Base-by-base conservation (phyloP, 2,329 filamentous ascomycete species). In the Colletotrichum horii region DNA sequence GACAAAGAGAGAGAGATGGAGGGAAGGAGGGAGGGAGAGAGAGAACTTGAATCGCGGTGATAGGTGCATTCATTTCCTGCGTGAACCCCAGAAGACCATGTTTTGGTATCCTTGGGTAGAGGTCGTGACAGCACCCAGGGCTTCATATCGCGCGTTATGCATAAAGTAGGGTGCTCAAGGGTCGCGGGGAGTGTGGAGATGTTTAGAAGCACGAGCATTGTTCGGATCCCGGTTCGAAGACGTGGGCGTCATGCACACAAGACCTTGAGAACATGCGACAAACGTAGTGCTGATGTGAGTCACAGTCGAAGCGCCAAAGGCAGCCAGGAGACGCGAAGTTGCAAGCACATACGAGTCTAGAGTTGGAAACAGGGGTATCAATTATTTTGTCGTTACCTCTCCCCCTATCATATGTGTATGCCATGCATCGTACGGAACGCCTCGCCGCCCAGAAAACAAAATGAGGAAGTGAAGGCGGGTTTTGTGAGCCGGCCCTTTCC, bases 291-390 rank as follows among this genome's bases (percentile, higher is more conserved):
- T 26, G 61, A 16, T 30, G 34, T 64, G 61, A 36, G 61, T 28
- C 61, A 64, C 60, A 64, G 22, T 22, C 43, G 43, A 52, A 52
- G 6, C 43, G 60, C 4, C 15, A 32, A 15, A 24, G 60, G 34
- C 19, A 64, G 60, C 56, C 14, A 1, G 26, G 22, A 22, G 14
- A 60, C 19, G 22, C 36, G 14, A 16, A 15, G 14, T 7, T 14
- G n/a, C 36, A 55, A 48, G 24, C 14, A 30, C n/a, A 66, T 7
- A n/a, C 24, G 16, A 67, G 43, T n/a, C 22, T 12, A 6, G 2
- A 38, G n/a, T 64, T 43, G 30, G 16, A 56, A 68, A 68, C 48
- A 60, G 64, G 73, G 74, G 74, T 76, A 76, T 76, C 74, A 75
- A 69, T 76, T 64, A 74, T 68, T 76, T 74, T 68, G 43, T 60